Base-by-base conservation (phyloP, 1,284 basidiomycete species). In the Tetrapyrgos nigripes region DNA sequence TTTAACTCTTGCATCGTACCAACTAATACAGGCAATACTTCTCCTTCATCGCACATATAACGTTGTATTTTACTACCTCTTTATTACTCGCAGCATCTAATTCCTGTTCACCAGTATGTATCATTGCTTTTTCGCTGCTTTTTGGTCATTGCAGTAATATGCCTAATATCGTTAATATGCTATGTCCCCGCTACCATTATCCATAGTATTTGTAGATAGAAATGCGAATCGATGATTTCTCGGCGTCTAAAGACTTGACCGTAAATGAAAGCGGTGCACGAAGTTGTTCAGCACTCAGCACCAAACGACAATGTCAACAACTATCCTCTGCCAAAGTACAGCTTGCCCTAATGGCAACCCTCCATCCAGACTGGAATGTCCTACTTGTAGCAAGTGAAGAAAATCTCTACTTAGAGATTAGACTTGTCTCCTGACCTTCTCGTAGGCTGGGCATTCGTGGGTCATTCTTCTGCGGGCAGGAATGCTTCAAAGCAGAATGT, bases 401-500 rank as follows among this genome's bases (percentile, higher is more conserved):
- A 13, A 52, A 55, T 58, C 56, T 53, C 55, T 53, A 49, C 37
- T 23, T 49, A 48, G 37, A 19, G 4, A 26, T 17, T 26, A 35
- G 14, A 60, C 53, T 6, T 31, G 24, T 26, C 33, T 31, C 64
- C 50, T 64, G 53, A 64, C 50, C 43, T 46, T 45, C 43, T 63
- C 55, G 37, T 62, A 93, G 91, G 73, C 80, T 93, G 40, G 91
- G 90, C 51, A 90, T 94, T 66, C 82, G 82, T 58, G 91, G 91
- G 14, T 93, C 91, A 28, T 91, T 90, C 71, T 94, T 93, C 73
- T 94, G 92, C 62, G 85, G 85, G 14, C 92, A 94, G 70, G 89
- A 91, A 58, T 94, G 92, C 76, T 94, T 94, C 82, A 94, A 93
- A 72, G 80, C 85, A 49, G 87, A 83, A 70, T 94, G 92, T 93